Conservation (phyloP, 495 filamentous ascomycete species). For the Symbiotaphrina buchneri region DNA sequence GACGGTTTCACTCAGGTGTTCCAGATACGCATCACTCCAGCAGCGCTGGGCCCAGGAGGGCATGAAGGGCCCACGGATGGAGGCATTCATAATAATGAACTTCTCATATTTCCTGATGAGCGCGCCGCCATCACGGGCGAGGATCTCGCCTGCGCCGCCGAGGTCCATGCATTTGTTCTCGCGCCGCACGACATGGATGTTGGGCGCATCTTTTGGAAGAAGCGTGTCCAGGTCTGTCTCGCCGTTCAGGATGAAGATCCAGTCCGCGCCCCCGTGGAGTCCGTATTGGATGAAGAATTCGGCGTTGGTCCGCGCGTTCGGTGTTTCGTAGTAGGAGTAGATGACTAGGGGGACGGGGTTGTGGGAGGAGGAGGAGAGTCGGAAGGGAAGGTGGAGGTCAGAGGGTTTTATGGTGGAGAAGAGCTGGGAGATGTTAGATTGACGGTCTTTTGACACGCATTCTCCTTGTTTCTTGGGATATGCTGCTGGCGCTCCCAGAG, state of each 20-base stretch:
- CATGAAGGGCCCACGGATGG: constrained; percentile 14
- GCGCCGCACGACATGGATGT: constrained; percentile 10
- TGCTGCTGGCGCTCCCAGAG: too few species aligned
- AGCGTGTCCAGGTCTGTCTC: constrained; percentile 8
- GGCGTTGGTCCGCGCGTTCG: constrained; percentile 9
- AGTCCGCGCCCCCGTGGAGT: constrained; percentile 14
- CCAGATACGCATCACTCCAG: too few species aligned
- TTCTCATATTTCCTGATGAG: constrained; percentile 12
- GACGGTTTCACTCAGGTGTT: too few species aligned
- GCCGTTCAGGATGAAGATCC: constrained; percentile 16
- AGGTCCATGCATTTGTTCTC: constrained; percentile 12
- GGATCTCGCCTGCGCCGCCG: constrained; percentile 10
- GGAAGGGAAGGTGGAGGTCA: too few species aligned
- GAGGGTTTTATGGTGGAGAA: too few species aligned
- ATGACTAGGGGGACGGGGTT: constrained; percentile 10
- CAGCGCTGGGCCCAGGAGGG: constrained; percentile 12
- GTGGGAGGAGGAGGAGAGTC: too few species aligned
- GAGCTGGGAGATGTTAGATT: too few species aligned
- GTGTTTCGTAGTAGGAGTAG: constrained; percentile 13
- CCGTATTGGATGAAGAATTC: constrained; percentile 12
- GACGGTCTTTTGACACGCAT: too few species aligned
- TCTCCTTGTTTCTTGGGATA: too few species aligned
- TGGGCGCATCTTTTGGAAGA: constrained; percentile 8
- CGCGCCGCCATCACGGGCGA: constrained; percentile 8
- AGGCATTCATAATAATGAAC: constrained; percentile 14